Evolutionary conservation across 169 alveolate species (phyloP), one percentile per base, ranked within the genome.

Genomic region (Cardiosporidium cionae): DNA sequence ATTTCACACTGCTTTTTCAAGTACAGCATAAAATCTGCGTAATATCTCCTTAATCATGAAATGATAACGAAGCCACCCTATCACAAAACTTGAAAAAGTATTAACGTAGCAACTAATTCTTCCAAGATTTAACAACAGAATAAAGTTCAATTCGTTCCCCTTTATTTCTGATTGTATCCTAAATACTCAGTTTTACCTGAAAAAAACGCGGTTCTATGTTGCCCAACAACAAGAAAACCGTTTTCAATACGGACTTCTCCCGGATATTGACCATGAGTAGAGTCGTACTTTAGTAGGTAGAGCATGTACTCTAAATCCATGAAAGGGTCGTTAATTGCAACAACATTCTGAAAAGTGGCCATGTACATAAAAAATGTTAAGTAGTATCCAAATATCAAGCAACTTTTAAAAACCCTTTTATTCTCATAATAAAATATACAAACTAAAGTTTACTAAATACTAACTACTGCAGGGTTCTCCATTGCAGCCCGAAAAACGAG

Each of bases 281-380:
- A 90, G 75, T 96, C 99, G 89, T 94, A 94, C 89, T 92, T 94
- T 74, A 97, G 94, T 75, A 88, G 90, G 87, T 97, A 96, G 65
- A 87, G 90, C 94, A 95, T 89, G 95, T 97, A 96, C 64, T 92
- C 94, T 29, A 91, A 80, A 73, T 87, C 96, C 98, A 94, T 96
- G 92, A 94, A 95, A 65, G 99, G 98, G 83, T 97, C 99, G 89
- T 96, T 96, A 85, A 97, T 88, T 52, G 98, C 99, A 71, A 94
- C 94, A 7, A 95, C 97, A 81, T 74, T 81, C 83, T 77, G 83
- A 23, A 58, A 2, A 29, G n/a, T n/a, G n/a, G 16, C 58, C 58
- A 44, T n/a, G 16, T n/a, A n/a, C 9, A 9, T n/a, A 7, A 6
- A 54, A 3, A 54, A 29, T 3, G 66, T 54, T 33, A 54, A 6